Base-by-base conservation (phyloP, 2,329 filamentous ascomycete genomes). In the Camillea tinctor region DNA sequence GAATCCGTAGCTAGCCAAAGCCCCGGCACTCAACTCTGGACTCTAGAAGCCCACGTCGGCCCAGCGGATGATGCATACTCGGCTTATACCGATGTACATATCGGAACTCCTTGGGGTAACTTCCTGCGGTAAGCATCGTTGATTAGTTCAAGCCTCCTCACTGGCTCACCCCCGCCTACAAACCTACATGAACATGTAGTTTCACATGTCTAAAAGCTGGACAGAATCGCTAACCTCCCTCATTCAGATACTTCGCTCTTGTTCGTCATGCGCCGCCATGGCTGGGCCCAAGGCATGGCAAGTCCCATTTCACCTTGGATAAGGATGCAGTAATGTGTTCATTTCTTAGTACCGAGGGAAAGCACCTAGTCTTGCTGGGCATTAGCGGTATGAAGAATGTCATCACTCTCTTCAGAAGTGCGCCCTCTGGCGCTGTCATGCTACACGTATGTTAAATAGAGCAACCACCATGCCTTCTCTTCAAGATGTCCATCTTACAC, bases 211-310 rank as follows among this genome's bases (percentile, higher is more conserved):
- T 19, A 8, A 50, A 7, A 50, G 4, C 11, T 3, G 9, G 49
- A 21, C 19, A 13, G 19, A 50, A 19, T 23, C 21, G 23, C 15
- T n/a, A 36, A 48, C 59, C 71, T 73, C 54, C 72, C 56, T 8
- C 15, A 26, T 44, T 9, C 57, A 86, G 90, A 67, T 96, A 92
- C 87, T 94, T 97, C 72, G 87, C 91, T 7, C 76, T 97, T 13
- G 88, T 96, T 4, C 86, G 93, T 19, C 80, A 91, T 3, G 95
- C 88, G 86, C 84, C 83, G 36, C 89, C 93, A 1, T 98, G 94
- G 94, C 78, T 97, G 11, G 92, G 90, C 7, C 94, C 94, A n/a
- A 82, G 92, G 48, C 93, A 97, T 72, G 93, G 93, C 13, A 87
- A 84, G 63, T 75, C 79, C 3, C 77, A 77, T 0, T 90, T 96